These are phyloP conservation scores for Leishmania turanica DNA, from an alignment of 208 protist genomes.

Conservation along the genomic window DNA sequence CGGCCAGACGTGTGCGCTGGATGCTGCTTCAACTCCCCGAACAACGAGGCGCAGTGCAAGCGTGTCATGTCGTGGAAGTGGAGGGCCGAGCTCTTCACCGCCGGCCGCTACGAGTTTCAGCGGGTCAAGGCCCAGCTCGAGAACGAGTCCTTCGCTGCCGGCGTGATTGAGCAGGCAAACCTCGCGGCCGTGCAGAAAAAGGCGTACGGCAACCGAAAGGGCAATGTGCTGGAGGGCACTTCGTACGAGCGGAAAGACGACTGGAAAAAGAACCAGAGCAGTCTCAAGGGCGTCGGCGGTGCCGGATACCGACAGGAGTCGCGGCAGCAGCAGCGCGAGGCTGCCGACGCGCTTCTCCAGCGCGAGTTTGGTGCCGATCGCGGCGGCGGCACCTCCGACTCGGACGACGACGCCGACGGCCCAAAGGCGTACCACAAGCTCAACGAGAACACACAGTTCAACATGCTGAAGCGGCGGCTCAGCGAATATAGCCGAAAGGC, in stretches of 20 bases:
- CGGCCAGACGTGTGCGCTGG: constrained; percentile 95
- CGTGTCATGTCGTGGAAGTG: constrained; percentile 99
- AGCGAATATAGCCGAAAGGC: constrained; percentile 96
- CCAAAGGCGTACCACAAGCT: constrained; percentile 86
- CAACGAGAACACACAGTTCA: constrained; percentile 91
- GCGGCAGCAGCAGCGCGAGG: constrained; percentile 62
- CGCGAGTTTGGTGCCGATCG: constrained; percentile 33
- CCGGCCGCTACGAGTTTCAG: constrained; percentile 94
- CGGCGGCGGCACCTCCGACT: constrained; percentile 16
- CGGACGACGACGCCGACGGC: constrained; percentile 56
- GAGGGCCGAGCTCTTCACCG: constrained; percentile 98
- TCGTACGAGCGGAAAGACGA: constrained; percentile 77
- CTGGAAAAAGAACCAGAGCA: constrained; percentile 44
- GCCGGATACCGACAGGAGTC: constrained; percentile 77
- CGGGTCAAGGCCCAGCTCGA: constrained; percentile 96
- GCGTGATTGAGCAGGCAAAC: constrained; percentile 84
- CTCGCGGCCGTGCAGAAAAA: constrained; percentile 90
- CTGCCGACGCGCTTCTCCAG: constrained; percentile 62
- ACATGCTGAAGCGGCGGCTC: constrained; percentile 95
- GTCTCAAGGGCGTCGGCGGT: constrained; percentile 4
- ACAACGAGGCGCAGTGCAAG: constrained; percentile 96
- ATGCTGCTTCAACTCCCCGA: constrained; percentile 97
- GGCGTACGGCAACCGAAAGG: constrained; percentile 90
- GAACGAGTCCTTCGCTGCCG: constrained; percentile 92
- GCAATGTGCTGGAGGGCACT: constrained; percentile 91